A percentile compares a stretch with the other conserved stretches of the same genome.
phyloP scores from a whole-genome alignment of 768 basidiomycete genomes.

The Boletus pseudo-olivaceus region DNA sequence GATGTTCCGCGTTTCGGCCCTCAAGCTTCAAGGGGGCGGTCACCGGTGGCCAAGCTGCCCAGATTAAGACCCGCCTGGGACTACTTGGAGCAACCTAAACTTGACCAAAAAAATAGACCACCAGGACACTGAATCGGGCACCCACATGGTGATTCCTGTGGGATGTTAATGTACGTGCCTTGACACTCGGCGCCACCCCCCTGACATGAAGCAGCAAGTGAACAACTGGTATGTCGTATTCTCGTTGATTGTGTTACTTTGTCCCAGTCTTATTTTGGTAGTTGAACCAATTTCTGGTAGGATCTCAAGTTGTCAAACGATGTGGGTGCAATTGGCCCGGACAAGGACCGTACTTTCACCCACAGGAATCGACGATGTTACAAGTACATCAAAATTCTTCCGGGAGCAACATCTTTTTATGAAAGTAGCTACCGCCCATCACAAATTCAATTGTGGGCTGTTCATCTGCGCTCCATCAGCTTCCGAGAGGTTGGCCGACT shows the following conservation, averaged over 20 bases:
- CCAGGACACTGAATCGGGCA: background rate
- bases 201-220: background rate
- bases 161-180: background rate
- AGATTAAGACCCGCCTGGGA: background rate
- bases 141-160: constrained; percentile 4
- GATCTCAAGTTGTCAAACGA: background rate
- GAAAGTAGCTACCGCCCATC: background rate
- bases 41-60: background rate
- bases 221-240: background rate
- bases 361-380: background rate
- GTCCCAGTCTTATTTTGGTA: background rate
- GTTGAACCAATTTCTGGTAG: background rate
- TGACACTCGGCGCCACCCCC: no score
- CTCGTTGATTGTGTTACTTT: background rate
- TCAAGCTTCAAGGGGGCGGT: background rate
- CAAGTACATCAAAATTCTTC: background rate
- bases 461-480: background rate
- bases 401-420: background rate
- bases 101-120: background rate
- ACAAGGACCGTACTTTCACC: background rate
- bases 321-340: background rate
- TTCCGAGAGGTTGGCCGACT: background rate
- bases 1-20: background rate
- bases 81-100: background rate
- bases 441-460: constrained; percentile 3